Base-by-base conservation (phyloP, 495 filamentous ascomycete genomes). In the Filosporella fistucella region DNA sequence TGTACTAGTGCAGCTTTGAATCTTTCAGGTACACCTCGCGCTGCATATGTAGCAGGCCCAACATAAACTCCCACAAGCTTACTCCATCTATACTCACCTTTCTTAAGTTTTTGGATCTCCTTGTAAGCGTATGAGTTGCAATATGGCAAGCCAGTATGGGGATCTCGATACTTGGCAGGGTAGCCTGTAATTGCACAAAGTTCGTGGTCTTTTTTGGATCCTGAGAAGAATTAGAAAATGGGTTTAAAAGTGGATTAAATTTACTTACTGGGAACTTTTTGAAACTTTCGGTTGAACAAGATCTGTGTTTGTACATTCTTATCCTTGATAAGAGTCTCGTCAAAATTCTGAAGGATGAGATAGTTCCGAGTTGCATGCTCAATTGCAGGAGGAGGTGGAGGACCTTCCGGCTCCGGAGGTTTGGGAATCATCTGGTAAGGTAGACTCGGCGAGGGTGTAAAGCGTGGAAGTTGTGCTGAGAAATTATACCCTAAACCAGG, bases 141-240 rank as follows among this genome's bases (percentile, higher is more conserved):
- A 63, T 88, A 95, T 9, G 85, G 78, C 18, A 95, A 72, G 0
- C 83, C 83, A 0, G 89, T 94, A 51, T 72, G 74, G 0, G 86
- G 85, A 56, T 95, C 88, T 28, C 80, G 73, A 62, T 88, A 93
- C 35, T 74, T 79, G 17, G 89, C 88, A 32, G 84, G 81, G 39
- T 86, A 77, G 54, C 81, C 81, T 8, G 89, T 93, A 63, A 95
- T 91, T 43, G 81, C 81, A 62, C 89, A 95, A 39, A 83, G 71
- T 39, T 76, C 61, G 41, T 42, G 22, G 3, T 21, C 18, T n/a
- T 30, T 14, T 33, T 51, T 63, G 74, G 61, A 59, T 46, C 72
- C 72, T 63, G 16, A 11, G 25, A 4, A 42, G 32, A 35, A 25
- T 28, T 23, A 36, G 25, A 16, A 32, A 30, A 22, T 29, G 22